Conservation (phyloP, 345 rosid species). For the Hypericum perforatum region DNA sequence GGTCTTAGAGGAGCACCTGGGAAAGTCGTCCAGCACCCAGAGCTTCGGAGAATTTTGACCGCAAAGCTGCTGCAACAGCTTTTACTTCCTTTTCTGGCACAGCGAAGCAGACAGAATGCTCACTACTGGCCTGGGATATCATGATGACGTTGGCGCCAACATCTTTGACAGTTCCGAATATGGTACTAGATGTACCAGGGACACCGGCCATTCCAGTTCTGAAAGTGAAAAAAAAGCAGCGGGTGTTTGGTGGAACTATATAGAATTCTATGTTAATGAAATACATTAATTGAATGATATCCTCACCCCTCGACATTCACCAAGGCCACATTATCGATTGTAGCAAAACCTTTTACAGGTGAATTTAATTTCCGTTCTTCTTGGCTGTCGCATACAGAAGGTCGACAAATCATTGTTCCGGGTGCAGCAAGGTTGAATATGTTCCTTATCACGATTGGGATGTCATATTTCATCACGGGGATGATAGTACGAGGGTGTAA, state of each 20-base stretch:
- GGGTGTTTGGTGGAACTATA: not conserved
- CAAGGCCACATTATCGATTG: slow-evolving; percentile 91
- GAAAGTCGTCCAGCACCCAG: slow-evolving; percentile 94
- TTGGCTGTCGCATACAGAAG: slow-evolving; percentile 37
- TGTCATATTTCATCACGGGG: slow-evolving; percentile 86
- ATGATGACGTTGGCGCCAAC: slow-evolving; percentile 98
- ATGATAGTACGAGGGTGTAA: slow-evolving; percentile 97
- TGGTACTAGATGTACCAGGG: slow-evolving; percentile 94
- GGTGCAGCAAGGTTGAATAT: slow-evolving; percentile 82
- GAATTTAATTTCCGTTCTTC: slow-evolving; percentile 35
- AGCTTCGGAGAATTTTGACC: slow-evolving; percentile 78
- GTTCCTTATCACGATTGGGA: slow-evolving; percentile 90
- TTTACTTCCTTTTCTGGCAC: slow-evolving; percentile 95
- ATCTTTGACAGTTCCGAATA: slow-evolving; percentile 89
- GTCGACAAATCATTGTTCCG: slow-evolving; percentile 75
- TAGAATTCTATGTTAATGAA: slow-evolving; percentile 1
- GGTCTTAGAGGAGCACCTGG: slow-evolving; percentile 39
- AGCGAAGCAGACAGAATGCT: slow-evolving; percentile 98
- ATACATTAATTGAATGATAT: slow-evolving; percentile 5
- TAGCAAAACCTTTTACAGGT: slow-evolving; percentile 92
- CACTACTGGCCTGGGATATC: slow-evolving; percentile 99
- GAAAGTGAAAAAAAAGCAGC: slow-evolving; percentile 13
- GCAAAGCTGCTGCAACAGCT: slow-evolving; percentile 80
- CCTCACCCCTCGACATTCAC: slow-evolving; percentile 95
- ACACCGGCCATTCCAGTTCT: slow-evolving; percentile 99